A percentile compares a stretch with the other conserved stretches of the same genome.
phyloP scores from a whole-genome alignment of 2,329 filamentous ascomycete genomes.

The Pleochaeta shiraiana region DNA sequence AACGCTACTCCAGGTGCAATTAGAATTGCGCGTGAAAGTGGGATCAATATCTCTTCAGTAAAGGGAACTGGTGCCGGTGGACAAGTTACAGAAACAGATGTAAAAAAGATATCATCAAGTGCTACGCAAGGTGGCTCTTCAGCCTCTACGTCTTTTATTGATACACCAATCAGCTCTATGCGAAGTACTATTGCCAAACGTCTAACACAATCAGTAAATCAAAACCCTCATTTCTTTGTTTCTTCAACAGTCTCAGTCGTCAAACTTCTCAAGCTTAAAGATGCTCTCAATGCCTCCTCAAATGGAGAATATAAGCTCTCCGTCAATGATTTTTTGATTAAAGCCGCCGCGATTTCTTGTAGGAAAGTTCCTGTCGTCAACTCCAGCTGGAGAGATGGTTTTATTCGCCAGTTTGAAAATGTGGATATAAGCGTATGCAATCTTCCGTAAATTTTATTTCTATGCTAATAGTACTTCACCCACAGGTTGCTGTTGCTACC shows the following conservation, averaged over 20 bases:
- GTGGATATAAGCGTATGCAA: constrained; percentile 84
- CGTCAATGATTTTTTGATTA: constrained; percentile 99
- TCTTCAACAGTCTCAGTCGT: constrained; percentile 73
- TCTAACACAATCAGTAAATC: constrained; percentile 68
- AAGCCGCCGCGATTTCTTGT: constrained; percentile 73
- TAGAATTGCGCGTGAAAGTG: constrained; percentile 67
- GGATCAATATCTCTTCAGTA: constrained; percentile 50
- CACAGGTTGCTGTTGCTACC: constrained; percentile 35
- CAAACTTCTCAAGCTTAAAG: constrained; percentile 91
- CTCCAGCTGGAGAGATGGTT: constrained; percentile 77
- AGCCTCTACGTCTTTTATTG: constrained; percentile 48
- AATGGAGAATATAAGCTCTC: constrained; percentile 97
- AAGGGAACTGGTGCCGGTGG: constrained; percentile 78
- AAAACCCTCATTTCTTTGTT: constrained; percentile 98
- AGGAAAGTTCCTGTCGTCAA: constrained; percentile 92
- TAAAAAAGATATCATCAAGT: constrained; percentile 60
- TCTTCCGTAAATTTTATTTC: neutral
- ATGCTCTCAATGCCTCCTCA: constrained; percentile 70
- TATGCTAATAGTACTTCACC: neutral
- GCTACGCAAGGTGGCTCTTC: constrained; percentile 23
- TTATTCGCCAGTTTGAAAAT: constrained; percentile 80
- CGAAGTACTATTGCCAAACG: constrained; percentile 93
- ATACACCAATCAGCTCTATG: constrained; percentile 74
- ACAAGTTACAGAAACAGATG: constrained; percentile 75
- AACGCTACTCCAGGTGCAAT: constrained; percentile 51